These are phyloP conservation scores for Phytophthora brassicae DNA, from an alignment of 352 stramenopile species.

Conservation along the genomic window DNA sequence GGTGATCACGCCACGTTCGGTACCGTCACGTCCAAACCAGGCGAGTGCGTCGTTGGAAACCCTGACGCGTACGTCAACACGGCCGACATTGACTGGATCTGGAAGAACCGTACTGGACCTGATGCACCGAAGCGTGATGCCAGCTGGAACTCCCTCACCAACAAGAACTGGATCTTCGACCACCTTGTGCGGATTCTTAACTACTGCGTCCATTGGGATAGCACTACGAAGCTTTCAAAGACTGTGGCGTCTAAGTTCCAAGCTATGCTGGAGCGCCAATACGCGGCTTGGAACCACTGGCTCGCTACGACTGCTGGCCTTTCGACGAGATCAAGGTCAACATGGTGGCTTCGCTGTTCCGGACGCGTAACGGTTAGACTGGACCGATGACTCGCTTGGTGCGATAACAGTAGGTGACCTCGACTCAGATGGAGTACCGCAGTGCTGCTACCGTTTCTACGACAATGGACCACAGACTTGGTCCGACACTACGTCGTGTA, in stretches of 20 bases:
- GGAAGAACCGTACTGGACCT: slow-evolving; percentile 15
- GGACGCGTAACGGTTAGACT: slow-evolving; percentile 31
- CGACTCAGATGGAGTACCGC: slow-evolving; percentile 18
- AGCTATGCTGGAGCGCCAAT: slow-evolving; percentile 33
- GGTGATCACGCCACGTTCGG: slow-evolving; percentile 14
- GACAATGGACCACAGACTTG: not conserved
- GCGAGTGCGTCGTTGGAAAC: slow-evolving; percentile 15
- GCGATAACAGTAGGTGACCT: slow-evolving; percentile 29
- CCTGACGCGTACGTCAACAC: slow-evolving; percentile 20
- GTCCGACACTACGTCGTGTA: slow-evolving; percentile 28
- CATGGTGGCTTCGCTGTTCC: slow-evolving; percentile 16
- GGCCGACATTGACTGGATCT: slow-evolving; percentile 20
- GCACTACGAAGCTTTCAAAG: slow-evolving; percentile 34
- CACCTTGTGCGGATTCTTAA: slow-evolving; percentile 37
- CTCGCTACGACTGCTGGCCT: slow-evolving; percentile 30
- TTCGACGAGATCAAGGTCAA: slow-evolving; percentile 30
- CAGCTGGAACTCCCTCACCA: not conserved
- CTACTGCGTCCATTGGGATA: slow-evolving; percentile 51
- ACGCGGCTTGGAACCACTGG: slow-evolving; percentile 31
- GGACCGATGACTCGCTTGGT: slow-evolving; percentile 36
- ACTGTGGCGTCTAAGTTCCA: slow-evolving; percentile 38
- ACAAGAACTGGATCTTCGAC: slow-evolving; percentile 30
- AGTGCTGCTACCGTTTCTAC: slow-evolving; percentile 35
- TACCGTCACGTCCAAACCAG: slow-evolving; percentile 11
- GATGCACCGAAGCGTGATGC: not conserved